Conservation (phyloP, 768 basidiomycete genomes). For the Tephrocybe rancida region DNA sequence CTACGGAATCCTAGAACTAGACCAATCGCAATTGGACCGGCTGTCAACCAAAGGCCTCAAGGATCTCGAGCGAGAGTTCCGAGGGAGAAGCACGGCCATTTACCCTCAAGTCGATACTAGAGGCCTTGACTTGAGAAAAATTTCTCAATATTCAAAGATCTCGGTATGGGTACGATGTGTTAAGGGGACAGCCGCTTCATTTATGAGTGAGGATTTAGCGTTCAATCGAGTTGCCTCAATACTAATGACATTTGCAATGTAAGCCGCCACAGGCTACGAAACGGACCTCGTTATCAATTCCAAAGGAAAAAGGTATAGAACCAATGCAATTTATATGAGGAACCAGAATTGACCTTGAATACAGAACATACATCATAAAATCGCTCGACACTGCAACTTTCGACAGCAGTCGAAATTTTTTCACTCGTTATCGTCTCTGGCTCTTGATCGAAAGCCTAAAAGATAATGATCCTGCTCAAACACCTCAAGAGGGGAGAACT, state of each 20-base stretch:
- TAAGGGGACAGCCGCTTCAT: conserved; percentile 41
- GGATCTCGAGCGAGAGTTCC: conserved; percentile 46
- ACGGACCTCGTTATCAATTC: conserved; percentile 22
- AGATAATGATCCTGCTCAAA: conserved; percentile 29
- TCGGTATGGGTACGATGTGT: conserved; percentile 43
- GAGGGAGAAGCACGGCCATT: conserved; percentile 34
- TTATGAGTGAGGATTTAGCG: conserved; percentile 34
- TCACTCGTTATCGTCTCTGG: conserved; percentile 53
- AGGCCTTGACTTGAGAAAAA: conserved; percentile 33
- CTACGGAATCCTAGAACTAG: conserved; percentile 53
- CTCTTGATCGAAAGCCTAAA: conserved; percentile 49
- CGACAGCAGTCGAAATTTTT: conserved; percentile 45
- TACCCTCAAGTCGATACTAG: not conserved
- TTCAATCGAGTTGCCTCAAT: not conserved
- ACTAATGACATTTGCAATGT: conserved; percentile 3
- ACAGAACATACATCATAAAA: conserved; percentile 44
- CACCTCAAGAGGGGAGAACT: conserved; percentile 38
- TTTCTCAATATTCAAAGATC: conserved; percentile 28
- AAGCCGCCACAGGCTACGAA: conserved; percentile 15
- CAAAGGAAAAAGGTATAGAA: conserved; percentile 12
- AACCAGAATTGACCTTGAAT: not conserved
- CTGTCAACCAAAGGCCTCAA: conserved; percentile 48
- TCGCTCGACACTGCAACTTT: conserved; percentile 50
- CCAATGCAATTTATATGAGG: not conserved
- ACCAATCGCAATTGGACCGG: conserved; percentile 47